Evolutionary conservation across 345 rosid species (phyloP).

Genomic region (Sisymbrium altissimum): DNA sequence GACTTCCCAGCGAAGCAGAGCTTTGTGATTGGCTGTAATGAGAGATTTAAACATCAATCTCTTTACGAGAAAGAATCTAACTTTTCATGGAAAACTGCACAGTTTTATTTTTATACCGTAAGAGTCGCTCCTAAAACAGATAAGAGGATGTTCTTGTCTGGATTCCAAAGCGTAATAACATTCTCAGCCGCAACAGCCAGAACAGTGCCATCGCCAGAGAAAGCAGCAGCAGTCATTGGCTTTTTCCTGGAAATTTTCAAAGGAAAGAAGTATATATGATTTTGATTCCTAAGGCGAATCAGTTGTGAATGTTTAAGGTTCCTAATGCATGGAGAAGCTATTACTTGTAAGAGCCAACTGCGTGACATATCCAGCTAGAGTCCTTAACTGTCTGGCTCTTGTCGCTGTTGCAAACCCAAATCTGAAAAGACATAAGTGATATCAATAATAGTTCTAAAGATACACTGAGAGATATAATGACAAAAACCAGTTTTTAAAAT

Average conservation of each 20-base stretch:
- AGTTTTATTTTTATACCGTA: slow-evolving; percentile 34
- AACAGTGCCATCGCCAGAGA: slow-evolving; percentile 94
- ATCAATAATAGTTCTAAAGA: neutral
- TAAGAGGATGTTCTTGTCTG: slow-evolving; percentile 68
- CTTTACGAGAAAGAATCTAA: neutral
- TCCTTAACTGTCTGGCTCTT: slow-evolving; percentile 38
- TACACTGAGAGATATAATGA: neutral
- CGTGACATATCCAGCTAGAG: slow-evolving; percentile 81
- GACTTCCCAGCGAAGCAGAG: slow-evolving; percentile 74
- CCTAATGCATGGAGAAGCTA: slow-evolving; percentile 6
- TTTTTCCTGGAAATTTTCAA: slow-evolving; percentile 51
- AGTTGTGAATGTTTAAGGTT: neutral
- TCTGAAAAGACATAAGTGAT: slow-evolving; percentile 36
- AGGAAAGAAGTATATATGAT: neutral
- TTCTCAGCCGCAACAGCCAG: slow-evolving; percentile 96
- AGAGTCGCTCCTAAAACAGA: slow-evolving; percentile 72
- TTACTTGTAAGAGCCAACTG: slow-evolving; percentile 94
- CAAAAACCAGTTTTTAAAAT: slow-evolving; percentile 13
- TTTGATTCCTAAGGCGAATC: neutral
- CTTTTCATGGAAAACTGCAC: neutral
- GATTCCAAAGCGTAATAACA: slow-evolving; percentile 87
- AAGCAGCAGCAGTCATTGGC: slow-evolving; percentile 91
- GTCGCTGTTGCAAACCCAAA: slow-evolving; percentile 63
- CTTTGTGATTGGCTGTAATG: slow-evolving; percentile 40
- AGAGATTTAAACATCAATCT: neutral